Conservation (phyloP, 83 land plant species). For the Thuja plicata region DNA sequence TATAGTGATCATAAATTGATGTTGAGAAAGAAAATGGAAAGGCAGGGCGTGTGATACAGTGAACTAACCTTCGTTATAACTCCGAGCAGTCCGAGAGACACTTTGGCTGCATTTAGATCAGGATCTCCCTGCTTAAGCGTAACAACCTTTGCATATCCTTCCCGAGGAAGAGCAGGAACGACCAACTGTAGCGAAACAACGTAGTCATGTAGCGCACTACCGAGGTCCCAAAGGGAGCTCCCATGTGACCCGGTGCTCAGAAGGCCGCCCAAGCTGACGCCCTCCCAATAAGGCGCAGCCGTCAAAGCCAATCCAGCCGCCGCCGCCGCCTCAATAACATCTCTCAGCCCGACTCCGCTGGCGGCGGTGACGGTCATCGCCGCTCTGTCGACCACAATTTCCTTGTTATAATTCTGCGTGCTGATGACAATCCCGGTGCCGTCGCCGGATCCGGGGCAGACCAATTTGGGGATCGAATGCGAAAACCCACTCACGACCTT, state of each 20-base stretch:
- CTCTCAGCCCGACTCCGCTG: constrained; percentile 43
- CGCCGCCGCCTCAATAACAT: constrained; percentile 37
- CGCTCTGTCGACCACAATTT: constrained; percentile 26
- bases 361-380: constrained; percentile 37
- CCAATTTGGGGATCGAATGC: constrained; percentile 67
- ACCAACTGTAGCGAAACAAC: constrained; percentile 42
- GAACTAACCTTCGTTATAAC: constrained; percentile 48
- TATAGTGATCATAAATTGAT: too few relatives aligned
- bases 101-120: constrained; percentile 47
- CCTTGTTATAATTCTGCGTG: too few relatives aligned
- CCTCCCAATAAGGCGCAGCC: constrained; percentile 66
- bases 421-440: too few relatives aligned
- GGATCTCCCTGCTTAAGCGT: constrained; percentile 18
- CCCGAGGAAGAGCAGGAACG: constrained; percentile 26
- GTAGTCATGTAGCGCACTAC: constrained; percentile 57
- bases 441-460: constrained; percentile 41
- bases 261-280: constrained; percentile 58
- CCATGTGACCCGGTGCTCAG: constrained; percentile 70
- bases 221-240: constrained; percentile 62
- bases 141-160: constrained; percentile 46
- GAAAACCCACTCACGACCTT: constrained; percentile 58
- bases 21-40: too few relatives aligned
- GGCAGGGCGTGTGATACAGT: too few relatives aligned
- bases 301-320: constrained; percentile 38
- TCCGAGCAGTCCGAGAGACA: constrained; percentile 57